phyloP scores from a whole-genome alignment of 202 grass and related monocot species.

The Schoenoplectus triqueter region DNA sequence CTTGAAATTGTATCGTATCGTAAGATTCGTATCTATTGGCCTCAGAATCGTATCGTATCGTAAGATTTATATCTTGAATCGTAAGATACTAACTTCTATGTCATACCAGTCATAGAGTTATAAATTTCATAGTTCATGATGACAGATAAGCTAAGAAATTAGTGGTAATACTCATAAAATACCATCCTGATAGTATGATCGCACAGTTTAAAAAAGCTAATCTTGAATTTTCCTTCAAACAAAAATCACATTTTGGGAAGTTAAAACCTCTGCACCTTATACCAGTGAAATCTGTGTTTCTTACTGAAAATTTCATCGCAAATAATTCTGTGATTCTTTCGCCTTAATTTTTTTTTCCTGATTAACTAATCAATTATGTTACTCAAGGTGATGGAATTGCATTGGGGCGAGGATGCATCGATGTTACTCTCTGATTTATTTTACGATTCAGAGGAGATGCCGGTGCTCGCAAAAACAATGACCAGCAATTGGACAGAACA shows the following conservation, averaged over 20 bases:
- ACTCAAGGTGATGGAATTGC: conserved; percentile 56
- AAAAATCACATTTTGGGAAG: not conserved
- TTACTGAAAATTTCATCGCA: not conserved
- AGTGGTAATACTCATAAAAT: no score
- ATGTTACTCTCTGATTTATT: conserved; percentile 71
- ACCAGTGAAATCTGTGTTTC: not conserved
- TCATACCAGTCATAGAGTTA: not conserved
- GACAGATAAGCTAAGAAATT: no score
- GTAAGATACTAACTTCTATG: no score
- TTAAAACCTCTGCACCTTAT: not conserved
- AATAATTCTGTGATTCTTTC: not conserved
- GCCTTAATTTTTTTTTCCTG: not conserved
- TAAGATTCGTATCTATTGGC: no score
- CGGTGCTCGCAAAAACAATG: conserved; percentile 50
- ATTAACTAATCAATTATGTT: conserved; percentile 6
- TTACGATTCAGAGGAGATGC: conserved; percentile 62
- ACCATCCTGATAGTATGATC: not conserved
- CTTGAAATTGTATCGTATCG: no score
- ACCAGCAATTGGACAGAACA: conserved; percentile 36
- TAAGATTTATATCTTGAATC: no score
- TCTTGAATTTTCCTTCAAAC: not conserved
- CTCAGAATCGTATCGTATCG: no score
- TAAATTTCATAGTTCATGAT: no score
- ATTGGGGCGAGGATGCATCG: conserved; percentile 40
- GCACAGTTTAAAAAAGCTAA: not conserved